Base-by-base conservation (phyloP, 352 stramenopile genomes). In the Globisporangium radiosum region DNA sequence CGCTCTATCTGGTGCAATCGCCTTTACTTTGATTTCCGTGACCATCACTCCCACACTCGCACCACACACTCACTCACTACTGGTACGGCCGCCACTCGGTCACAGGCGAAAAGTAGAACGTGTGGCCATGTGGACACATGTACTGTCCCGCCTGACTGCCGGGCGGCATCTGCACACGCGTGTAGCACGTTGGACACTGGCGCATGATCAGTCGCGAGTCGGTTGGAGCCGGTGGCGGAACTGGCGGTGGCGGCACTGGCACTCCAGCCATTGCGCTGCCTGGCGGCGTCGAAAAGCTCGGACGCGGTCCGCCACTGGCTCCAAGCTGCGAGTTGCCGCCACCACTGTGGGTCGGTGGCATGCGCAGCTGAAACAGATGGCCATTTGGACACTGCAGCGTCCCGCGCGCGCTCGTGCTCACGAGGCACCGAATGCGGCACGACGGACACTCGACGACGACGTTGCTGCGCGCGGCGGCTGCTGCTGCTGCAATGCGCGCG, bases 51-150 rank as follows among this genome's bases (percentile, higher is more conserved):
- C 57, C 25, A 52, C 48, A 51, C 37, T 43, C 42, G n/a, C 42
- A 43, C 19, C 39, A 37, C 39, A n/a, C 37, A 17, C 40, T 57
- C 50, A 59, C 10, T 49, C 50, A 33, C 14, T 40, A 56, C 47
- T 64, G 44, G 59, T 60, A 65, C 9, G 54, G 45, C 14, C 59
- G 48, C 59, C 59, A 60, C 74, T 70, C 85, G 64, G 54, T 63
- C 57, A 79, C 82, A 25, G 85, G 82, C 50, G 81, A 81, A 63
- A 88, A 94, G 69, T 85, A 90, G 61, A 94, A 94, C 33, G 85
- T 94, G 67, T 94, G 85, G 3, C 85, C 85, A 54, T 92, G 76
- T 0, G 85, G 85, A 78, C 85, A 94, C 82, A 94, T 92, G 74
- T 92, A 94, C 72, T 94, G 85, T 36, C 85, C 85, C 5, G 85